phyloP scores from a whole-genome alignment of 1,284 basidiomycete genomes.

The Melampsora americana region DNA sequence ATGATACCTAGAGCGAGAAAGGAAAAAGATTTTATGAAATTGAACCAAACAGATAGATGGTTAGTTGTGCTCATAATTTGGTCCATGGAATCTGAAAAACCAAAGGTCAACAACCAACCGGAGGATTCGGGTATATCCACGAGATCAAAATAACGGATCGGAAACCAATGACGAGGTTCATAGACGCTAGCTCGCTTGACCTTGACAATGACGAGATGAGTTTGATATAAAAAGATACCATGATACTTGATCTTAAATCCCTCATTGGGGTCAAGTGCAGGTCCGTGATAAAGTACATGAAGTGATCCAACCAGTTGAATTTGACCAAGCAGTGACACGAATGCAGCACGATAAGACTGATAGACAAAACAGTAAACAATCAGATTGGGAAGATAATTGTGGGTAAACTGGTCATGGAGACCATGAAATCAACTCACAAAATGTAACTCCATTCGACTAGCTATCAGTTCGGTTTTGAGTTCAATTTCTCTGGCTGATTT shows the following conservation, averaged over 20 bases:
- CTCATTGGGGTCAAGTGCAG: slow-evolving; percentile 49
- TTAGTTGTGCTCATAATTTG: not conserved
- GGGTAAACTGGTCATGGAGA: not conserved
- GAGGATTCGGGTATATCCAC: slow-evolving; percentile 48
- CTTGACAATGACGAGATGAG: slow-evolving; percentile 81
- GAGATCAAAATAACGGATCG: slow-evolving; percentile 57
- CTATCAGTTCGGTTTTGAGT: slow-evolving; percentile 64
- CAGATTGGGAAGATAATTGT: not conserved
- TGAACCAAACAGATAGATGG: not conserved
- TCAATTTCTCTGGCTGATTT: slow-evolving; percentile 63
- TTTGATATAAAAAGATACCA: slow-evolving; percentile 79
- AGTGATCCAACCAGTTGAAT: slow-evolving; percentile 75
- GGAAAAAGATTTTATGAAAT: not conserved
- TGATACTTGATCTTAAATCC: slow-evolving; percentile 75
- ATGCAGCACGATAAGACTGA: slow-evolving; percentile 56
- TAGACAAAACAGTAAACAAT: not conserved
- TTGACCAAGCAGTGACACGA: slow-evolving; percentile 67
- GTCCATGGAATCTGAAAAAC: not conserved
- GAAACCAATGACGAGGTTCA: slow-evolving; percentile 81
- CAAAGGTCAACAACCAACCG: not conserved
- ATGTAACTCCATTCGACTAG: slow-evolving; percentile 45
- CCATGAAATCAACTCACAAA: slow-evolving; percentile 39
- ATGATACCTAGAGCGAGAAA: slow-evolving; percentile 25
- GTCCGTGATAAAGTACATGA: slow-evolving; percentile 69
- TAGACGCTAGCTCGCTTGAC: slow-evolving; percentile 68